These are phyloP conservation scores for Dissoconium aciculare DNA, from an alignment of 2,329 filamentous ascomycete genomes.

Conservation along the genomic window DNA sequence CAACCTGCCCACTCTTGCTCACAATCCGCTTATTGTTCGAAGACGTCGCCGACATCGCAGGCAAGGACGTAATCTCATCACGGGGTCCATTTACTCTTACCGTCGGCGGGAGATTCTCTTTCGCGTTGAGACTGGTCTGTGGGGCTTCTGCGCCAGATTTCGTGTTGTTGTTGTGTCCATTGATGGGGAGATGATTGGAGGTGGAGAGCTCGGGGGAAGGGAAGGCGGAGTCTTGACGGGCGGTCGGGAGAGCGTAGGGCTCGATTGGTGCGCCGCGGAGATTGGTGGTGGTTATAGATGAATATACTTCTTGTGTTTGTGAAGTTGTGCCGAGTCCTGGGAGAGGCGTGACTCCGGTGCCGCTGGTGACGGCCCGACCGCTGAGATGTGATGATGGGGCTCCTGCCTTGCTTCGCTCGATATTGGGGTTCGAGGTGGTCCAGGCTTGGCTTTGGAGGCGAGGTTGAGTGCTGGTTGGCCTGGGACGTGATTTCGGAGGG, in stretches of 20 bases:
- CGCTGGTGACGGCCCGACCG: conserved; percentile 14
- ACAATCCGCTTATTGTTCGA: conserved; percentile 7
- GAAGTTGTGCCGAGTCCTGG: conserved; percentile 19
- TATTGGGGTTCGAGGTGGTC: conserved; percentile 12
- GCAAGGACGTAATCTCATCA: conserved; percentile 12
- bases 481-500: conserved; percentile 2
- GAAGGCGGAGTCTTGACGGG: conserved; percentile 11
- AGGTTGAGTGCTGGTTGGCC: conserved; percentile 4
- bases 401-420: conserved; percentile 4
- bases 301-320: conserved; percentile 6
- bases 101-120: conserved; percentile 14
- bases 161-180: too few relatives aligned
- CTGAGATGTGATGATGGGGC: conserved; percentile 7
- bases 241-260: too few relatives aligned
- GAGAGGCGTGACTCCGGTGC: conserved; percentile 16
- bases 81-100: conserved; percentile 1
- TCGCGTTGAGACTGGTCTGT: too few relatives aligned
- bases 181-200: conserved; percentile 2
- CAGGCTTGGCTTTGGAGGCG: conserved; percentile 14
- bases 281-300: too few relatives aligned
- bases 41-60: conserved; percentile 13
- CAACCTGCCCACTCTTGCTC: conserved; percentile 11
- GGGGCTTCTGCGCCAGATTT: too few relatives aligned
- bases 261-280: too few relatives aligned
- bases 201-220: conserved; percentile 9